phyloP scores from a whole-genome alignment of 2,329 filamentous ascomycete genomes.

The Aspergillus aculeatus region DNA sequence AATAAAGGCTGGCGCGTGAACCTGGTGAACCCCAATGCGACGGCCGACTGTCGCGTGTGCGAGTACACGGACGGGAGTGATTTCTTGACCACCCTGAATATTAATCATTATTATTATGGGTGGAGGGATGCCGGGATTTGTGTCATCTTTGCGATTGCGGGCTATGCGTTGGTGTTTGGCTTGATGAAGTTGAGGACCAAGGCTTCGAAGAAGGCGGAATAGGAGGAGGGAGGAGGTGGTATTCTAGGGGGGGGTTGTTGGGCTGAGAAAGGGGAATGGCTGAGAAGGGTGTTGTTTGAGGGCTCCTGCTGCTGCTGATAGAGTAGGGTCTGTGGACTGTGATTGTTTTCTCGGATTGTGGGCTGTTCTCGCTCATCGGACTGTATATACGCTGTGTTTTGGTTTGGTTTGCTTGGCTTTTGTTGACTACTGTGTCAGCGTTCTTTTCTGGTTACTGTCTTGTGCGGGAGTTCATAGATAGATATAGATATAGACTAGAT shows the following conservation, averaged over 20 bases:
- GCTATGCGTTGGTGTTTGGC: conserved; percentile 51
- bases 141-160: conserved; percentile 55
- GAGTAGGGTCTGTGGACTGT: too few relatives aligned
- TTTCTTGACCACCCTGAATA: conserved; percentile 60
- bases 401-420: too few relatives aligned
- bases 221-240: neutral
- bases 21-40: conserved; percentile 61
- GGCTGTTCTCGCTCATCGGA: too few relatives aligned
- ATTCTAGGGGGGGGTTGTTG: neutral
- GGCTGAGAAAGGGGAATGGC: too few relatives aligned
- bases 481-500: too few relatives aligned
- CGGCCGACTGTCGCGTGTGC: conserved; percentile 59
- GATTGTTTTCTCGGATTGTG: too few relatives aligned
- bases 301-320: too few relatives aligned
- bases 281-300: too few relatives aligned
- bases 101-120: conserved; percentile 61
- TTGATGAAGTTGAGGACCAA: conserved; percentile 42
- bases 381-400: too few relatives aligned
- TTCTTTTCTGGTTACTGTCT: too few relatives aligned
- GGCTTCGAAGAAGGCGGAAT: conserved; percentile 38
- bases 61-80: conserved; percentile 59
- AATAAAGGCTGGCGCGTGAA: conserved; percentile 49
- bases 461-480: too few relatives aligned
- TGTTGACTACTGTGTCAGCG: too few relatives aligned
- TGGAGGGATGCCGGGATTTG: conserved; percentile 66